Conservation (phyloP, 306 rosid species). For the Pterocarpus macrocarpus region DNA sequence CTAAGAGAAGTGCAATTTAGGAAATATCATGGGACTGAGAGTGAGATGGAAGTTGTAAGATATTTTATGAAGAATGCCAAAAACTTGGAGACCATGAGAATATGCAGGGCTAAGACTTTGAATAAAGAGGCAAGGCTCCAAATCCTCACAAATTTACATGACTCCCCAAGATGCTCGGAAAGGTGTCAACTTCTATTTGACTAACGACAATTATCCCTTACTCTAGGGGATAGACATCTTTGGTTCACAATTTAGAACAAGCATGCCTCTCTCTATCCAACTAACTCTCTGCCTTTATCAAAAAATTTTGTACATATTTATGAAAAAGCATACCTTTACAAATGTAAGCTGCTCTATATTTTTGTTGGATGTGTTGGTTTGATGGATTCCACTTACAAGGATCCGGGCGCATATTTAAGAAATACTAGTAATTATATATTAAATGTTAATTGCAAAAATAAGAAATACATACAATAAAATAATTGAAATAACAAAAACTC, state of each 20-base stretch:
- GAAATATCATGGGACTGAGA: background rate
- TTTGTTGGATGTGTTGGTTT: background rate
- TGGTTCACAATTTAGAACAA: background rate
- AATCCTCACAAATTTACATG: background rate
- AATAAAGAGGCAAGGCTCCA: background rate
- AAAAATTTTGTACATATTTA: background rate
- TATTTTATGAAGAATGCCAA: background rate
- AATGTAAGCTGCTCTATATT: background rate
- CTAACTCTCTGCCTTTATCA: background rate
- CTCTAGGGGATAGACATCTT: background rate
- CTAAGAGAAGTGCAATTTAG: too few relatives aligned
- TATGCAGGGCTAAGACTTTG: background rate
- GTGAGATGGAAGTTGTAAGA: background rate
- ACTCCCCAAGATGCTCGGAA: background rate
- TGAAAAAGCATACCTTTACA: background rate
- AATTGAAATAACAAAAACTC: too few relatives aligned
- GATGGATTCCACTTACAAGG: too few relatives aligned
- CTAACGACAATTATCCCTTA: background rate
- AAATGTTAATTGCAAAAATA: too few relatives aligned
- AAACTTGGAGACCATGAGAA: background rate
- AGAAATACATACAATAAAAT: too few relatives aligned
- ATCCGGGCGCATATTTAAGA: too few relatives aligned
- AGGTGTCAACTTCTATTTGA: background rate
- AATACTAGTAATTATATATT: too few relatives aligned
- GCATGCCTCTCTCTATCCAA: background rate